Conservation (phyloP, 1,284 basidiomycete species). For the Melanopsichium pennsylvanicum region DNA sequence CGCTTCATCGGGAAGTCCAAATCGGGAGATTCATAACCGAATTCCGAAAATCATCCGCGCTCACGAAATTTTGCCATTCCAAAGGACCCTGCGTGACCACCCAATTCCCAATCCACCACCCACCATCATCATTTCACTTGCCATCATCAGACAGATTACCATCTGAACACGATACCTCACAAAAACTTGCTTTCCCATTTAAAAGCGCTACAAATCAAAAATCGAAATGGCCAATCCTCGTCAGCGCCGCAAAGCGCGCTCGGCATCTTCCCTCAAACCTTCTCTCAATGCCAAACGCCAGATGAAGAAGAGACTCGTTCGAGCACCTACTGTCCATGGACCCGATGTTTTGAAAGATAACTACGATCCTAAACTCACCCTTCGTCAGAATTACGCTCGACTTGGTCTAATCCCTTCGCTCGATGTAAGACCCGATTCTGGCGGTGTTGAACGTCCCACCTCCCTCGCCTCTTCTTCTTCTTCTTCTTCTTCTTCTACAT, state of each 20-base stretch:
- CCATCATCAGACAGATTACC: too few relatives aligned
- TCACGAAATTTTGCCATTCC: too few relatives aligned
- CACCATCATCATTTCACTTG: neutral
- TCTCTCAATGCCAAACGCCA: slow-evolving; percentile 77
- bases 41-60: too few relatives aligned
- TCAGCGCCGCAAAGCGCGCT: slow-evolving; percentile 81
- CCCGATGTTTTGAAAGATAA: slow-evolving; percentile 82
- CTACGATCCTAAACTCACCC: slow-evolving; percentile 89
- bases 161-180: too few relatives aligned
- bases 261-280: slow-evolving; percentile 68
- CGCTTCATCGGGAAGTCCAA: too few relatives aligned
- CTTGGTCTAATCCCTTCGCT: slow-evolving; percentile 74
- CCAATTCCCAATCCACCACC: too few relatives aligned
- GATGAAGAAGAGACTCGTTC: slow-evolving; percentile 72
- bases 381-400: slow-evolving; percentile 86
- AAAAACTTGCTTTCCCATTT: neutral
- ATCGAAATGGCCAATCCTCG: slow-evolving; percentile 85
- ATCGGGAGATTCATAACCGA: too few relatives aligned
- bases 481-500: neutral
- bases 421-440: slow-evolving; percentile 28
- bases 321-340: slow-evolving; percentile 75
- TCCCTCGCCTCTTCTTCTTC: neutral
- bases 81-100: too few relatives aligned
- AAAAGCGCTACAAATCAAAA: neutral
- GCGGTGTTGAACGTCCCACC: slow-evolving; percentile 31